Conservation (phyloP, 2,329 filamentous ascomycete genomes). For the Alternaria arbusti region DNA sequence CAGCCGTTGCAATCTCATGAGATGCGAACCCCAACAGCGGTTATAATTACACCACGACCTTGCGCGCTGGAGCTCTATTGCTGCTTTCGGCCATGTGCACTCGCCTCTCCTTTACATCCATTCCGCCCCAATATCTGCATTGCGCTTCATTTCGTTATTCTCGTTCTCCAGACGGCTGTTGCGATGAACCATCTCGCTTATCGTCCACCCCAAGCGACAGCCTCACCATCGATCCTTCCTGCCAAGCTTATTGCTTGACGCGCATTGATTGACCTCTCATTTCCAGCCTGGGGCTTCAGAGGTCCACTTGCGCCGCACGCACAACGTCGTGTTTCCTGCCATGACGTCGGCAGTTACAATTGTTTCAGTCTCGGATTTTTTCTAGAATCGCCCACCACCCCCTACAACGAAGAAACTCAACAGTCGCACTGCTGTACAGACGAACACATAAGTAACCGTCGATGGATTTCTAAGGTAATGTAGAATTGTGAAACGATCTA, state of each 20-base stretch:
- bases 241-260: conserved; percentile 18
- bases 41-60: conserved; percentile 3
- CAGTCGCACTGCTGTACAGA: neutral
- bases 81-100: neutral
- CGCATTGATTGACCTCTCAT: conserved; percentile 19
- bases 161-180: neutral
- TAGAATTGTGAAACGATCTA: neutral
- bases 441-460: neutral
- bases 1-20: conserved; percentile 13
- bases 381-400: conserved; percentile 5
- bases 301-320: neutral
- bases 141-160: neutral
- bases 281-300: conserved; percentile 2
- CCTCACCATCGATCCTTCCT: conserved; percentile 9
- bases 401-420: neutral
- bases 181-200: conserved; percentile 15
- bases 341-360: neutral
- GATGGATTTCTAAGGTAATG: neutral
- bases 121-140: conserved; percentile 1
- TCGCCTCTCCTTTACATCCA: conserved; percentile 6
- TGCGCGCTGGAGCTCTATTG: neutral
- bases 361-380: neutral
- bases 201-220: conserved; percentile 10
- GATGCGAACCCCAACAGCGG: neutral
- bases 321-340: conserved; percentile 1